phyloP scores from a whole-genome alignment of 179 eudicot genomes.

The Beta corolliflora region DNA sequence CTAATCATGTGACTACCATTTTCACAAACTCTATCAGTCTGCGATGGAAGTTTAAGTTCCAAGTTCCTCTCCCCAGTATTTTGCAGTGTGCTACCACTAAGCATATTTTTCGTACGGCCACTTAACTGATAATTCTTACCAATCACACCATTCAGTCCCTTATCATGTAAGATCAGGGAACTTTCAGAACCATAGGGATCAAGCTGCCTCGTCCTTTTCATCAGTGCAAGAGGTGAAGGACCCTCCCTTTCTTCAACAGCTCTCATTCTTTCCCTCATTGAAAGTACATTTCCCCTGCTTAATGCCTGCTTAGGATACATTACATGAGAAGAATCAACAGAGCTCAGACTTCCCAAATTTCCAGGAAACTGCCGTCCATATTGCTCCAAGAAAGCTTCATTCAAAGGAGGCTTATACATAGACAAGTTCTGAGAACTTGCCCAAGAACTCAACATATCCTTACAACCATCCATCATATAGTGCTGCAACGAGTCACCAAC shows the following conservation, averaged over 20 bases:
- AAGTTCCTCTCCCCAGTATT: constrained; percentile 35
- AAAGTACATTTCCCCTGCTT: constrained; percentile 18
- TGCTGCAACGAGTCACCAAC: constrained; percentile 29
- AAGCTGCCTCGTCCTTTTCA: constrained; percentile 35
- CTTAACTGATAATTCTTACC: constrained; percentile 26
- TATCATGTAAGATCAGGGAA: constrained; percentile 39
- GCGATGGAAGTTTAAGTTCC: constrained; percentile 31
- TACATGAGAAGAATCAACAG: constrained; percentile 30
- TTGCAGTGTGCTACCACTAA: constrained; percentile 20
- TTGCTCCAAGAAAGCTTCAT: constrained; percentile 33
- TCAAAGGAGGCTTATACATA: constrained; percentile 24
- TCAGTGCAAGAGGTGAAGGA: constrained; percentile 25
- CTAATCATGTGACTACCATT: constrained; percentile 30
- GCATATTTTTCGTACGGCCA: constrained; percentile 27
- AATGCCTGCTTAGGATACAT: constrained; percentile 28
- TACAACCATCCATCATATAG: constrained; percentile 24
- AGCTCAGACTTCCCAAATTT: constrained; percentile 27
- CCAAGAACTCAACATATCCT: constrained; percentile 32
- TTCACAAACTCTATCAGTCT: constrained; percentile 33
- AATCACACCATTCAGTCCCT: constrained; percentile 33
- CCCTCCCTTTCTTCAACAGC: constrained; percentile 24
- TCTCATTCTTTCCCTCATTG: constrained; percentile 33
- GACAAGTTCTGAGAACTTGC: constrained; percentile 29
- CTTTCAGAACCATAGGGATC: constrained; percentile 40
- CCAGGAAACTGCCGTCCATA: constrained; percentile 30